Base-by-base conservation (phyloP, 139 green algal genomes). In the Picochlorum costavermella region DNA sequence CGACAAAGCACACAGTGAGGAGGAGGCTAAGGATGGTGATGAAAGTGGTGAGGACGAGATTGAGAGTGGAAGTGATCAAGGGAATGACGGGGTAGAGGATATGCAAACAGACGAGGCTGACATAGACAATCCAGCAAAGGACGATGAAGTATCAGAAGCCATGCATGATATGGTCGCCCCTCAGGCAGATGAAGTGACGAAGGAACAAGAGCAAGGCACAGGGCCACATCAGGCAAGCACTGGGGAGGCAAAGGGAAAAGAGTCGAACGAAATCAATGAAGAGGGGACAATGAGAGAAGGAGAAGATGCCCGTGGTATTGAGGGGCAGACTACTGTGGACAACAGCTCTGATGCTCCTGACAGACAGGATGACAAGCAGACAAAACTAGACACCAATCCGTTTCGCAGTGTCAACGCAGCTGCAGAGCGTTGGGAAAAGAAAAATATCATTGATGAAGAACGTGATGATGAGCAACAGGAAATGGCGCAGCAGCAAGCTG, bases 401-500 rank as follows among this genome's bases (percentile, higher is more conserved):
- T 80, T 87, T 36, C 75, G 84, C 23, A 81, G 71, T 55, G 23
- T 81, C 13, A 85, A 87, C 8, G 74, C 82, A 63, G 88, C 87
- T 11, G 28, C 92, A 73, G 83, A 94, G 78, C 63, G 76, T 0
- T 96, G 88, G 88, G 61, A 77, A 4, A 76, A 75, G 2, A 65
- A 85, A 12, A 69, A 94, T 49, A 72, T 72, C 25, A 80, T 96
- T 29, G 36, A 69, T 16, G 72, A 83, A n/a, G 84, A 90, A 55
- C 75, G 6, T 6, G 48, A 63, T 50, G 40, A 57, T 17, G 51
- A 56, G 29, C 72, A 58, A 10, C 50, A 45, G 12, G 68, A 56
- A 37, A 64, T 63, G 31, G 12, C 63, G 23, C 33, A 57, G 3
- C 31, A 36, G 2, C 59, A 73, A 6, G 26, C 20, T 20, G n/a